Conservation (phyloP, 2,329 filamentous ascomycete genomes). For the Magnaporthales sp. region DNA sequence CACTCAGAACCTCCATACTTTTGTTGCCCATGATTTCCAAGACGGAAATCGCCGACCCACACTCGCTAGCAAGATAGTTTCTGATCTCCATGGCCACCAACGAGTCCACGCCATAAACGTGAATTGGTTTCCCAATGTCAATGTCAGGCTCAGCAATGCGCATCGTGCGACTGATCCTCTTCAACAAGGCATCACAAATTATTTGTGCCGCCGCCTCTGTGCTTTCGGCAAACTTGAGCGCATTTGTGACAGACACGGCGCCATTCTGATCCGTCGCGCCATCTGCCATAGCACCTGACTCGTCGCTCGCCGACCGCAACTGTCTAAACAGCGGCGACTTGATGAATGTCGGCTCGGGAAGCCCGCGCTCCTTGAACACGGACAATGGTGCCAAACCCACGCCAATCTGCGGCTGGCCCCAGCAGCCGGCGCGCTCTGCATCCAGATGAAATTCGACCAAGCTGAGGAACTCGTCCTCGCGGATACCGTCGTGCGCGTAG, state of each 20-base stretch:
- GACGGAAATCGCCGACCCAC: neutral
- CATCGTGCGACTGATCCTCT: neutral
- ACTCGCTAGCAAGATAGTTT: slow-evolving; percentile 12
- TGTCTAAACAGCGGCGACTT: slow-evolving; percentile 9
- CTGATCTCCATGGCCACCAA: slow-evolving; percentile 34
- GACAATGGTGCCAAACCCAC: slow-evolving; percentile 8
- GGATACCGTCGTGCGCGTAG: slow-evolving; percentile 10
- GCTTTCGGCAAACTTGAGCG: slow-evolving; percentile 10
- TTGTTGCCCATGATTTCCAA: slow-evolving; percentile 3
- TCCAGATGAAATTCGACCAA: slow-evolving; percentile 11
- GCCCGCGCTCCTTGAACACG: slow-evolving; percentile 7
- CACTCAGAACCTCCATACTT: neutral
- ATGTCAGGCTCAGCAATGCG: slow-evolving; percentile 7
- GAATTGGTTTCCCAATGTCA: slow-evolving; percentile 1
- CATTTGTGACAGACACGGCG: slow-evolving; percentile 7
- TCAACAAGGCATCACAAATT: neutral
- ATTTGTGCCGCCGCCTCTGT: slow-evolving; percentile 33
- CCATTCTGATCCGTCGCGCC: slow-evolving; percentile 6
- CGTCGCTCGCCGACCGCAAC: slow-evolving; percentile 7
- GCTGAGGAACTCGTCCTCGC: slow-evolving; percentile 10
- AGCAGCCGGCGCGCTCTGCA: slow-evolving; percentile 6
- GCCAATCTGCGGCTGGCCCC: slow-evolving; percentile 6
- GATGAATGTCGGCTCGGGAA: slow-evolving; percentile 10
- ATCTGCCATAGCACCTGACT: neutral
- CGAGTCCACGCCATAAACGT: slow-evolving; percentile 26